These are phyloP conservation scores for Aspergillus transmontanensis DNA, from an alignment of 2,329 filamentous ascomycete species.

Conservation along the genomic window DNA sequence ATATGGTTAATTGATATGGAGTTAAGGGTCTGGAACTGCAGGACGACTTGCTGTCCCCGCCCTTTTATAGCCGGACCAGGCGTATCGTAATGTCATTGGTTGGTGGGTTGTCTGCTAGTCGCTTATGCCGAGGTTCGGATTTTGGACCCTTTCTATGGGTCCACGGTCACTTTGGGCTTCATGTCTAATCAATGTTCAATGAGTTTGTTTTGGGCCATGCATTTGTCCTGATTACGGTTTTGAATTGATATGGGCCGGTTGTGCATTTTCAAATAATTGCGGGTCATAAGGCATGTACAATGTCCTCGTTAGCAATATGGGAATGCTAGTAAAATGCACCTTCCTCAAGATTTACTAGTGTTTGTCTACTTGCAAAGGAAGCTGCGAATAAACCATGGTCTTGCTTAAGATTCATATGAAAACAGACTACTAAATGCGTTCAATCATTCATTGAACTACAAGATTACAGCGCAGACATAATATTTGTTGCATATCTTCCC, in stretches of 20 bases:
- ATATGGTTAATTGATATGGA: neutral
- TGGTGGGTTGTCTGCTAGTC: neutral
- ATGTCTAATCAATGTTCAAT: neutral
- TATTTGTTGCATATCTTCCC: neutral
- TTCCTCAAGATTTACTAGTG: neutral
- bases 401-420: neutral
- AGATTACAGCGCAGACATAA: neutral
- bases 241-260: neutral
- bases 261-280: neutral
- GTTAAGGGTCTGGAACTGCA: neutral
- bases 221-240: neutral
- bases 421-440: too few relatives aligned
- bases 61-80: neutral
- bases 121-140: neutral
- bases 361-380: neutral
- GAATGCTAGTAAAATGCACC: neutral
- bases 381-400: neutral
- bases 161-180: neutral
- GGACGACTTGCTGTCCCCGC: neutral
- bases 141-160: neutral
- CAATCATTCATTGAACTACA: neutral
- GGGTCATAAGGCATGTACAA: neutral
- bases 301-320: too few relatives aligned
- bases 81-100: neutral
- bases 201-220: neutral